phyloP scores from a whole-genome alignment of 441 rosid genomes.

The Pelargonium myrrhifolium region DNA sequence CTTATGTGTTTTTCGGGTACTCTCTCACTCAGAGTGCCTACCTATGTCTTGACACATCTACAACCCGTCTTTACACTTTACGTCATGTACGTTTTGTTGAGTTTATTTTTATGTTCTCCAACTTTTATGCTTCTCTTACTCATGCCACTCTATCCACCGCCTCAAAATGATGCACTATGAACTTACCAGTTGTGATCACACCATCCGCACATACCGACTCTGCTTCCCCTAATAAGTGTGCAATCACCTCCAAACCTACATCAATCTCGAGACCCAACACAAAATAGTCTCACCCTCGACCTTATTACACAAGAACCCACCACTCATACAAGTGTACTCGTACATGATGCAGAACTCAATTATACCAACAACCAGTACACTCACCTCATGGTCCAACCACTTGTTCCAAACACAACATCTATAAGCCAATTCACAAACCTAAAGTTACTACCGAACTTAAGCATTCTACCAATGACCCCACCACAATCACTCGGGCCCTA shows the following conservation, averaged over 20 bases:
- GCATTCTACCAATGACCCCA: neutral
- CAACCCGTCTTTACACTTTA: neutral
- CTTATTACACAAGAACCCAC: too few relatives aligned
- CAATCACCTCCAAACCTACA: neutral
- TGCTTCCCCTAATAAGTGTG: neutral
- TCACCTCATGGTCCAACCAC: neutral
- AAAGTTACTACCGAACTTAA: neutral
- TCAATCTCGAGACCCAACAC: neutral
- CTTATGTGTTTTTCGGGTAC: conserved; percentile 1
- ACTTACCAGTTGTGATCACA: too few relatives aligned
- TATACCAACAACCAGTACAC: neutral
- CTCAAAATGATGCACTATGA: neutral
- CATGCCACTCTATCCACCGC: neutral
- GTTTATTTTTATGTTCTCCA: neutral
- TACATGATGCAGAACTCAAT: too few relatives aligned
- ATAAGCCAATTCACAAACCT: neutral
- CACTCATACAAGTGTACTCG: too few relatives aligned
- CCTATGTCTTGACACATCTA: neutral
- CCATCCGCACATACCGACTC: too few relatives aligned
- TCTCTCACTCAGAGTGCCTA: neutral
- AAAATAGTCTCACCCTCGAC: too few relatives aligned
- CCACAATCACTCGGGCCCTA: neutral
- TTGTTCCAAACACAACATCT: too few relatives aligned
- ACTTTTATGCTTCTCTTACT: neutral
- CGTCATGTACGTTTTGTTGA: neutral